Conservation (phyloP, 768 basidiomycete genomes). For the Solioccasus polychromus region DNA sequence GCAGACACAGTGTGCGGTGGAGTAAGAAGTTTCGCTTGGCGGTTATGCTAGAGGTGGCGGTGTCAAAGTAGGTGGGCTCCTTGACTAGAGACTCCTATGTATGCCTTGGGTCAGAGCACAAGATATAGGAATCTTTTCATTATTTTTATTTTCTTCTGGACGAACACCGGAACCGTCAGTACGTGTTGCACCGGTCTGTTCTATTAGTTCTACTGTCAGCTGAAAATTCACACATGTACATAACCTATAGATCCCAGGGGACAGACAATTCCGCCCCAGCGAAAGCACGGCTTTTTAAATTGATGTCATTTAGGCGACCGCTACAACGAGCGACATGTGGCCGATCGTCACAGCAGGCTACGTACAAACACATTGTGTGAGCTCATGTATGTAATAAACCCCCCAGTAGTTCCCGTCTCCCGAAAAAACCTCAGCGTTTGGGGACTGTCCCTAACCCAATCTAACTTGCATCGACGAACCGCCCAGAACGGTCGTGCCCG, state of each 20-base stretch:
- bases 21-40: too few species aligned
- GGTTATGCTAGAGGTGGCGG: too few species aligned
- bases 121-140: constrained; percentile 9
- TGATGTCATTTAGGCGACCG: constrained; percentile 20
- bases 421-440: too few species aligned
- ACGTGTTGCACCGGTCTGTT: constrained; percentile 8
- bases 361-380: constrained; percentile 19
- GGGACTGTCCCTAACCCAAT: too few species aligned
- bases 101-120: too few species aligned
- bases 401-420: too few species aligned
- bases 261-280: background rate
- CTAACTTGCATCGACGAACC: constrained; percentile 4
- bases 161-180: background rate
- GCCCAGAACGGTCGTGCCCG: background rate
- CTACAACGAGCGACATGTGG: constrained; percentile 10
- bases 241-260: constrained; percentile 10
- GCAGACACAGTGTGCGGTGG: too few species aligned
- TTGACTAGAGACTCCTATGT: background rate
- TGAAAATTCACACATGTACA: background rate
- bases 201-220: background rate
- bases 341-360: constrained; percentile 27
- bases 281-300: constrained; percentile 10
- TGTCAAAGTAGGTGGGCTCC: too few species aligned
- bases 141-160: constrained; percentile 10
- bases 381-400: constrained; percentile 23